These are phyloP conservation scores for Boletus insuetus DNA, from an alignment of 768 basidiomycete species.

Conservation along the genomic window DNA sequence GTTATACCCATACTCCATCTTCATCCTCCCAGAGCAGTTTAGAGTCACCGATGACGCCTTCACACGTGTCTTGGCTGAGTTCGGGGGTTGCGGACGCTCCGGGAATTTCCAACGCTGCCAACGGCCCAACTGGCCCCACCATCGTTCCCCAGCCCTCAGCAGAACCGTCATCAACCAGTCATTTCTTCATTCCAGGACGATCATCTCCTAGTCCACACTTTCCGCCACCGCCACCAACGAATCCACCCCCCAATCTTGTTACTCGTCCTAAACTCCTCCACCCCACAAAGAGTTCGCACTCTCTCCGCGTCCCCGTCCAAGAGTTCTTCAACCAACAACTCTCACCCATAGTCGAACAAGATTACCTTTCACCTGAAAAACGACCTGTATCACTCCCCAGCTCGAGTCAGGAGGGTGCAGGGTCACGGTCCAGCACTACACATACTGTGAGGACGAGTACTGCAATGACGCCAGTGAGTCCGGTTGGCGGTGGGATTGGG, in stretches of 20 bases:
- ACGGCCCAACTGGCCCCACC: background rate
- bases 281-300: conserved; percentile 39
- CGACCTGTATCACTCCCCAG: conserved; percentile 34
- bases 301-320: conserved; percentile 39
- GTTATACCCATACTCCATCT: conserved; percentile 26
- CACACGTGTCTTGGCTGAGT: conserved; percentile 40
- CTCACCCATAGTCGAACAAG: conserved; percentile 65
- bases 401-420: conserved; percentile 25
- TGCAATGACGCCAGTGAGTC: conserved; percentile 27
- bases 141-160: background rate
- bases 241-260: conserved; percentile 26
- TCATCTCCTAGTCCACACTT: conserved; percentile 32
- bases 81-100: conserved; percentile 3
- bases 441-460: conserved; percentile 36
- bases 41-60: conserved; percentile 35
- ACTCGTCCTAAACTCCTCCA: conserved; percentile 34
- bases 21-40: conserved; percentile 32
- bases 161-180: conserved; percentile 12
- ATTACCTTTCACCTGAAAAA: conserved; percentile 55
- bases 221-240: conserved; percentile 33
- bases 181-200: conserved; percentile 14
- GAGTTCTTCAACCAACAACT: conserved; percentile 40
- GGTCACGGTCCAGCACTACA: conserved; percentile 24
- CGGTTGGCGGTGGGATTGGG: conserved; percentile 13
- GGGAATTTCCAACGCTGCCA: conserved; percentile 7